Evolutionary conservation across 192 early-diverging fungal species (phyloP), one percentile per base, ranked within the genome.

Genomic region (Pilobolus umbonatus): DNA sequence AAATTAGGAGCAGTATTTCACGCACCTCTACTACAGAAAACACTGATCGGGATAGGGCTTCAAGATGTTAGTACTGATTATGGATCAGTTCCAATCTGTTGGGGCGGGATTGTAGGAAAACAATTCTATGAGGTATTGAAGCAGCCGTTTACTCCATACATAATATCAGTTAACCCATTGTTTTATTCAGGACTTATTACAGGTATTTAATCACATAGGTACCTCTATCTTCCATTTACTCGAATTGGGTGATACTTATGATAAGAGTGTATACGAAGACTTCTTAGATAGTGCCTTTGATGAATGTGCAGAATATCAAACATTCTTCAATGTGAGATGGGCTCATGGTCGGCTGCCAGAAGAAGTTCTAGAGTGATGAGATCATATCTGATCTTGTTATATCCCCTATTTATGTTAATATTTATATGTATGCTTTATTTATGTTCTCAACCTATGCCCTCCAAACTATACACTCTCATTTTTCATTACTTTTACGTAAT

Each of bases 261-360:
- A 50, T 15, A 19, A 57, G 24, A 10, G 3, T 4, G 26, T 14
- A 8, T 65, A 51, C 30, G 38, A 56, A 7, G 8, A 17, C 17
- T 65, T 51, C 25, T 21, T 65, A 12, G 63, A 65, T 15, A 65
- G 39, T 29, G 63, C 63, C 21, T 65, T 65, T 65, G 49, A 65
- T 43, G 63, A 65, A 52, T 65, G 63, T 42, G 63, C 58, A 2
- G 55, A 65, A 43, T 56, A 65, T 39, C 32, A 49, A 32, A 65
- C 63, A 7, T 65, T 48, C 39, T 9, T 65, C 45, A 57, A 65
- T 43, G 2, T 58, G 2, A 55, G 52, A 22, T 65, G 63, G 63
- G 34, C 48, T 0, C 52, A 28, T 50, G 63, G 61, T 30, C 22
- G 17, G 28, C 55, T 49, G 6, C 22, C 38, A 14, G 22, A 4